phyloP scores from a whole-genome alignment of 2,329 filamentous ascomycete genomes.

The Cladosporium halotolerans region DNA sequence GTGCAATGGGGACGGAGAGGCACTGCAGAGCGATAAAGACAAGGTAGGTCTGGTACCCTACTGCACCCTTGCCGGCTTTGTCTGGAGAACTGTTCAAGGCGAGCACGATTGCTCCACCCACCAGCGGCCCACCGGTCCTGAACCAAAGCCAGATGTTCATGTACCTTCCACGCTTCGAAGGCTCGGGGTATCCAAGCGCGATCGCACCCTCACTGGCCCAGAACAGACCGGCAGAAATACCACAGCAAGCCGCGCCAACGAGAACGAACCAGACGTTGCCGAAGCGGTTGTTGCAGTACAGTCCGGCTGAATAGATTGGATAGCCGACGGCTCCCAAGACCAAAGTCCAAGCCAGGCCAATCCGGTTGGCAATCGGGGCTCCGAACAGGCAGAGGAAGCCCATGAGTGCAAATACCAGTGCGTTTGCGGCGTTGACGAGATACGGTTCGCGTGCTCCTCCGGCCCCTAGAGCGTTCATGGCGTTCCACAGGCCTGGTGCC shows the following conservation, averaged over 20 bases:
- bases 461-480: conserved; percentile 49
- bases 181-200: conserved; percentile 45
- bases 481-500: conserved; percentile 49
- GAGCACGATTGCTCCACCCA: conserved; percentile 44
- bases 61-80: conserved; percentile 29
- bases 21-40: conserved; percentile 40
- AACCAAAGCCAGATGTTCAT: conserved; percentile 47
- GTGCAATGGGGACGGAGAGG: conserved; percentile 33
- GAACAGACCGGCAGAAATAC: conserved; percentile 45
- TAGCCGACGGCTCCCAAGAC: conserved; percentile 43
- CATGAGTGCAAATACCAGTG: conserved; percentile 45
- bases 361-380: conserved; percentile 44
- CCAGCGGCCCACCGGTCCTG: conserved; percentile 43
- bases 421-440: conserved; percentile 49
- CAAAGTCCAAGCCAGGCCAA: conserved; percentile 43
- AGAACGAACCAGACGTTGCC: conserved; percentile 49
- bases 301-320: conserved; percentile 42
- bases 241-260: conserved; percentile 44
- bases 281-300: conserved; percentile 47
- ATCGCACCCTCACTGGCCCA: conserved; percentile 48
- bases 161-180: conserved; percentile 42
- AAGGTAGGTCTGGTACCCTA: conserved; percentile 36
- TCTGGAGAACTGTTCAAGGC: conserved; percentile 44
- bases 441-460: conserved; percentile 48
- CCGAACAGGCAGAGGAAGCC: conserved; percentile 44